A percentile compares a stretch with the other conserved stretches of the same genome.
Conservation (phyloP, 164 flowering plant genomes). For the Vitis labrusca region DNA sequence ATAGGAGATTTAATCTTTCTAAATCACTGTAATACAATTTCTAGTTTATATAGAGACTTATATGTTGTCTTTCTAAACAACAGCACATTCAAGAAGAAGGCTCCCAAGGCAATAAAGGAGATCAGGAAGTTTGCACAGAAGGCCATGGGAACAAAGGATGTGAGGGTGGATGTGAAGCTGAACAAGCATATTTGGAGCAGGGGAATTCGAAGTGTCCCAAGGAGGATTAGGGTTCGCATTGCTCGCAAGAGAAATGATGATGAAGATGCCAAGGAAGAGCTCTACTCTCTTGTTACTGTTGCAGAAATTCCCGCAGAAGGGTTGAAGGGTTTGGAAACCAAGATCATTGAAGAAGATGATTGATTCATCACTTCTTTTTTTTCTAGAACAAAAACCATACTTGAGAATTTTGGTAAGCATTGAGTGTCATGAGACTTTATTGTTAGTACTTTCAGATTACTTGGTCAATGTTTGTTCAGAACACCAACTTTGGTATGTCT, state of each 20-base stretch:
- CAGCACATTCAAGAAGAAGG: conserved; percentile 80
- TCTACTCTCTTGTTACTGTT: conserved; percentile 67
- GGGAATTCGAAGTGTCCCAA: conserved; percentile 68
- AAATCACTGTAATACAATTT: too few relatives aligned
- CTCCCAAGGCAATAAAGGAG: conserved; percentile 74
- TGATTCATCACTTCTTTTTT: conserved; percentile 5
- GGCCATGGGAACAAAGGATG: conserved; percentile 74
- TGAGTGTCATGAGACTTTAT: not conserved
- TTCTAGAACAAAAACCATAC: not conserved
- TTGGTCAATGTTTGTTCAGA: conserved; percentile 5
- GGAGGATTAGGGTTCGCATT: conserved; percentile 64
- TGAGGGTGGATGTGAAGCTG: conserved; percentile 71
- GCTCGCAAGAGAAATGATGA: conserved; percentile 76
- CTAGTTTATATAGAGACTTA: too few relatives aligned
- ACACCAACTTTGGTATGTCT: not conserved
- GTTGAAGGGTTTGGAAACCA: conserved; percentile 56
- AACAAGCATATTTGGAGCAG: conserved; percentile 72
- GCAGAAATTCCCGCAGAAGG: conserved; percentile 65
- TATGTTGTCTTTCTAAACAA: not conserved
- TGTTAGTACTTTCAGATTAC: not conserved
- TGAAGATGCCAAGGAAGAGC: conserved; percentile 76
- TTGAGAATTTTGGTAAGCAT: conserved; percentile 9
- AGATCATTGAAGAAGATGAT: conserved; percentile 62
- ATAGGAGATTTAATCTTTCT: too few relatives aligned
- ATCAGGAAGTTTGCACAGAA: conserved; percentile 64